A percentile compares a stretch with the other conserved stretches of the same genome.
phyloP scores from a whole-genome alignment of 2,329 filamentous ascomycete species.

The Stromatinia cepivora region DNA sequence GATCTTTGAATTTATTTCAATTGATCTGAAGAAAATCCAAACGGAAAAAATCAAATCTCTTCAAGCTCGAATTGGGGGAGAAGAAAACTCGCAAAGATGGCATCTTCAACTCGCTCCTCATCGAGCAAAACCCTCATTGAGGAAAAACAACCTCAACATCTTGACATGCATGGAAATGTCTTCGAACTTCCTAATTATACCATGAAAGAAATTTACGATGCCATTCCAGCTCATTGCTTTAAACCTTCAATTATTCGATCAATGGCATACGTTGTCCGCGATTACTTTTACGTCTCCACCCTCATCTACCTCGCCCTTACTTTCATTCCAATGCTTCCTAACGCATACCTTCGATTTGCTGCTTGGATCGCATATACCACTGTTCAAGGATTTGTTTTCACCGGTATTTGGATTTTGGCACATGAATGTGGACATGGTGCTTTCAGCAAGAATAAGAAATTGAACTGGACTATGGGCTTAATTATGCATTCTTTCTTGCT shows the following conservation, averaged over 20 bases:
- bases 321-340: slow-evolving; percentile 54
- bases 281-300: slow-evolving; percentile 52
- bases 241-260: slow-evolving; percentile 56
- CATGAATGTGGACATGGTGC: slow-evolving; percentile 73
- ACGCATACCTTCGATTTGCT: slow-evolving; percentile 47
- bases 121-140: neutral
- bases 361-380: slow-evolving; percentile 64
- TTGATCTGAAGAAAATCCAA: neutral
- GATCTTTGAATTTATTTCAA: neutral
- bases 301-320: slow-evolving; percentile 52
- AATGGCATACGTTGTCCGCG: slow-evolving; percentile 59
- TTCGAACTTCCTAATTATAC: slow-evolving; percentile 41
- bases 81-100: neutral
- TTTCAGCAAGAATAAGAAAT: slow-evolving; percentile 56
- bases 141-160: slow-evolving; percentile 40
- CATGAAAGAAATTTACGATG: slow-evolving; percentile 44
- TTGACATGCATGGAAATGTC: slow-evolving; percentile 40
- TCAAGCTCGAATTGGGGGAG: neutral
- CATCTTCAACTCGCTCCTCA: slow-evolving; percentile 16
- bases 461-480: slow-evolving; percentile 67
- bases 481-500: slow-evolving; percentile 64
- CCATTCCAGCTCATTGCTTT: slow-evolving; percentile 65
- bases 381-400: slow-evolving; percentile 65
- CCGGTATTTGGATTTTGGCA: slow-evolving; percentile 70
- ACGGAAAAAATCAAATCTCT: neutral